Evolutionary conservation across 2,329 filamentous ascomycete species (phyloP).

Genomic region (Cladosporium sp.): DNA sequence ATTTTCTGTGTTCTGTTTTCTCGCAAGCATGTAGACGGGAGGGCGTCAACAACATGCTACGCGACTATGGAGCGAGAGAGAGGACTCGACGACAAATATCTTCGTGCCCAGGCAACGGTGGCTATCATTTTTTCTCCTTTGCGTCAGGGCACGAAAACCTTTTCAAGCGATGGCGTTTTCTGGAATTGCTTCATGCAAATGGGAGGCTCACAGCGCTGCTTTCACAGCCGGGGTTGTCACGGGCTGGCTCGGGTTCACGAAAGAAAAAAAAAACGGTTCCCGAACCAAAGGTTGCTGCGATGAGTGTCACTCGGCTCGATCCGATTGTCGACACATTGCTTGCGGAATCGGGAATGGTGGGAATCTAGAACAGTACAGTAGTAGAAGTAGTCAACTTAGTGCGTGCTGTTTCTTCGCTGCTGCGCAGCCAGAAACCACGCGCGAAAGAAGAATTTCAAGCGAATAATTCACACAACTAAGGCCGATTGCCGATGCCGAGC

Average conservation of each 20-base stretch:
- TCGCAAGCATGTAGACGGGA: conserved; percentile 15
- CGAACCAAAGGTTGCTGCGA: not conserved
- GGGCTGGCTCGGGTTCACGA: not conserved
- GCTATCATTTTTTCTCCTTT: conserved; percentile 1
- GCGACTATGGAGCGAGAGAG: conserved; percentile 7
- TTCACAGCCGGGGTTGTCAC: not conserved
- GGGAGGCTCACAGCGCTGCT: not conserved
- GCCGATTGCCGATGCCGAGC: not conserved
- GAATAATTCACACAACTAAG: not conserved
- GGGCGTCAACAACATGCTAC: conserved; percentile 15
- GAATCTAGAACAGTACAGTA: not conserved
- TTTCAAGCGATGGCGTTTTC: conserved; percentile 1
- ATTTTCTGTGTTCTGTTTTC: conserved; percentile 12
- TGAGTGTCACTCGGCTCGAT: not conserved
- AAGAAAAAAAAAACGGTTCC: not conserved
- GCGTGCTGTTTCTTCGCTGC: not conserved
- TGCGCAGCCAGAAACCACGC: not conserved
- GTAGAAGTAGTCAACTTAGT: not conserved
- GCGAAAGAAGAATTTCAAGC: not conserved
- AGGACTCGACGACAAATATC: not conserved
- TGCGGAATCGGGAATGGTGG: not conserved
- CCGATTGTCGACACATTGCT: not conserved
- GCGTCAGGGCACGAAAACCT: not conserved
- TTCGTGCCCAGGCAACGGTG: conserved; percentile 3
- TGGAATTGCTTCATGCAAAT: not conserved